These are phyloP conservation scores for Rhizophora apiculata DNA, from an alignment of 345 rosid genomes.

Conservation along the genomic window DNA sequence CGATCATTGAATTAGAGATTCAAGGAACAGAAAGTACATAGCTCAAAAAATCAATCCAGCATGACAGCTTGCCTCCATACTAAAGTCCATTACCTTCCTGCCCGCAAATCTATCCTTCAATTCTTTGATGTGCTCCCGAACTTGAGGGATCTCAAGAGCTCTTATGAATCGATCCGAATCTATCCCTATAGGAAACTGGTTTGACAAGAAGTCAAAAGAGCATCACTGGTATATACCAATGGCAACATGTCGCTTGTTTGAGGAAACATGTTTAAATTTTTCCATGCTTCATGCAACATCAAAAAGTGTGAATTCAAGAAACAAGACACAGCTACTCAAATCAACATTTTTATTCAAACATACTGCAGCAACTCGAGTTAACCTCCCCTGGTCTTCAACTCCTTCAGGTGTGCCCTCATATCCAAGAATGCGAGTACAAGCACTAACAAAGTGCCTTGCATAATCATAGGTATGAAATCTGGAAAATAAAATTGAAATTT, in stretches of 20 bases:
- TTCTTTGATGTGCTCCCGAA: conserved; percentile 75
- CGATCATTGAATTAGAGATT: too few relatives aligned
- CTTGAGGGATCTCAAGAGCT: conserved; percentile 64
- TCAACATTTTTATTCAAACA: conserved; percentile 21
- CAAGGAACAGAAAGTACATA: too few relatives aligned
- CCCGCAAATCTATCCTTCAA: conserved; percentile 90
- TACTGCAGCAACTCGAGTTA: conserved; percentile 99
- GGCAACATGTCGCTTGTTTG: neutral
- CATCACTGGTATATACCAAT: conserved; percentile 10
- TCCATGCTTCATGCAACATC: conserved; percentile 9
- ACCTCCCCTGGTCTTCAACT: conserved; percentile 95
- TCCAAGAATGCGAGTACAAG: conserved; percentile 99
- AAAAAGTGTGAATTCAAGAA: conserved; percentile 8
- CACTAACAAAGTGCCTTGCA: conserved; percentile 98
- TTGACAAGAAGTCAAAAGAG: conserved; percentile 19
- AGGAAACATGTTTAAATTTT: conserved; percentile 1
- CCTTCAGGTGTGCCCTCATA: conserved; percentile 99
- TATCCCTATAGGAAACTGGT: conserved; percentile 97
- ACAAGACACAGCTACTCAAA: conserved; percentile 23
- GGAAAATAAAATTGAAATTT: conserved; percentile 1
- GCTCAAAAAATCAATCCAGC: too few relatives aligned
- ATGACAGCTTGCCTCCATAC: too few relatives aligned
- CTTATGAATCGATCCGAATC: conserved; percentile 82
- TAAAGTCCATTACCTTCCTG: conserved; percentile 55
- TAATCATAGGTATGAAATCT: conserved; percentile 98